These are phyloP conservation scores for Malassezia brasiliensis DNA, from an alignment of 1,284 basidiomycete genomes.

Conservation along the genomic window DNA sequence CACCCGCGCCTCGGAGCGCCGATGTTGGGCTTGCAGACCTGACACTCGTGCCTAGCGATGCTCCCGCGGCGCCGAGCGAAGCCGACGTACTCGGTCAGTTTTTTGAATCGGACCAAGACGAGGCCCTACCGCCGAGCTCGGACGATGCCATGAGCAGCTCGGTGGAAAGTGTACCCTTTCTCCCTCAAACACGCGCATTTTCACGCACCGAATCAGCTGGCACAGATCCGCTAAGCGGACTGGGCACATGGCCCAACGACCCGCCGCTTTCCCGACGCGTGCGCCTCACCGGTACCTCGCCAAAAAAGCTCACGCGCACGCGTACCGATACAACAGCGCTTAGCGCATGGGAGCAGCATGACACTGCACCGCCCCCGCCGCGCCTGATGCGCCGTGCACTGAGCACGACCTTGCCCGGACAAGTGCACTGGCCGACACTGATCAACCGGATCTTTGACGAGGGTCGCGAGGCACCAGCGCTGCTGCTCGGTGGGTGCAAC, in stretches of 20 bases:
- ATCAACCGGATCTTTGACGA: slow-evolving; percentile 20
- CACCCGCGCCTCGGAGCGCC: background rate
- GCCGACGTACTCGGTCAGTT: slow-evolving; percentile 11
- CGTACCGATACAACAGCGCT: background rate
- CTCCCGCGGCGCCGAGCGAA: background rate
- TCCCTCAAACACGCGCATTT: slow-evolving; percentile 7
- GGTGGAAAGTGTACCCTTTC: background rate
- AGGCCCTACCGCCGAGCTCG: slow-evolving; percentile 6
- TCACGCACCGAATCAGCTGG: slow-evolving; percentile 17
- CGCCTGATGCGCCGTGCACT: background rate
- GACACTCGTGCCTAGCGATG: background rate
- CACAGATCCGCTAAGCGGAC: slow-evolving; percentile 22
- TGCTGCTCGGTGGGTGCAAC: slow-evolving; percentile 14
- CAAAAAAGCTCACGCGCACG: slow-evolving; percentile 8
- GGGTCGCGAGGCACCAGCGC: slow-evolving; percentile 11
- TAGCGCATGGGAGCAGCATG: background rate
- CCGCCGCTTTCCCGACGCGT: slow-evolving; percentile 4
- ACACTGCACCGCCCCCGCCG: background rate
- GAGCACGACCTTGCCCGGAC: background rate
- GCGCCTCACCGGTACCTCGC: slow-evolving; percentile 16
- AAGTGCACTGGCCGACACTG: slow-evolving; percentile 10
- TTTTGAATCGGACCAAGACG: slow-evolving; percentile 13
- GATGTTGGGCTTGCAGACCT: background rate
- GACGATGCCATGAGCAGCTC: background rate
- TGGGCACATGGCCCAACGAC: background rate